Conservation (phyloP, 2,329 filamentous ascomycete species). For the Talaromyces sp. region DNA sequence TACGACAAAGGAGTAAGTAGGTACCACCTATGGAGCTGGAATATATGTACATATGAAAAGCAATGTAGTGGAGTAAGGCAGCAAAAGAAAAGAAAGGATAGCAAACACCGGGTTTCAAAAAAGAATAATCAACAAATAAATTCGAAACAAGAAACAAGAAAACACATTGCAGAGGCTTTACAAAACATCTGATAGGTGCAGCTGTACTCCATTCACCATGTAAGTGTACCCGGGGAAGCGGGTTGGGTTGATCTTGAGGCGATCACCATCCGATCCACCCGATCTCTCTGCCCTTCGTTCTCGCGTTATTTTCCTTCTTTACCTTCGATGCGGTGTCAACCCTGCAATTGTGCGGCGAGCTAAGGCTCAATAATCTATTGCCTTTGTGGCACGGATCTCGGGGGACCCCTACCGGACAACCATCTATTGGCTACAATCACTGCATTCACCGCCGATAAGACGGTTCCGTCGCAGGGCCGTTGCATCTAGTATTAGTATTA, state of each 20-base stretch:
- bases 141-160: too few species aligned
- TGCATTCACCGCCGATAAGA: constrained; percentile 18
- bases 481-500: background rate
- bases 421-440: constrained; percentile 1
- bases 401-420: background rate
- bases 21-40: too few species aligned
- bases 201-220: background rate
- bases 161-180: background rate
- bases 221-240: constrained; percentile 13
- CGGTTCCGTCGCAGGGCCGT: constrained; percentile 3
- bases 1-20: too few species aligned
- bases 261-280: constrained; percentile 20
- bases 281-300: background rate
- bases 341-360: too few species aligned
- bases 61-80: background rate
- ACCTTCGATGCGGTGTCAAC: too few species aligned
- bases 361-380: too few species aligned
- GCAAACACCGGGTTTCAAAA: too few species aligned
- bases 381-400: too few species aligned
- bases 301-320: too few species aligned
- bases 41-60: too few species aligned
- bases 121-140: too few species aligned
- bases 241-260: constrained; percentile 10
- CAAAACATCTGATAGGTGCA: background rate
- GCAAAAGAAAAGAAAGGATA: background rate